Evolutionary conservation across 2,329 filamentous ascomycete species (phyloP).

Genomic region (Cercospora beticola): DNA sequence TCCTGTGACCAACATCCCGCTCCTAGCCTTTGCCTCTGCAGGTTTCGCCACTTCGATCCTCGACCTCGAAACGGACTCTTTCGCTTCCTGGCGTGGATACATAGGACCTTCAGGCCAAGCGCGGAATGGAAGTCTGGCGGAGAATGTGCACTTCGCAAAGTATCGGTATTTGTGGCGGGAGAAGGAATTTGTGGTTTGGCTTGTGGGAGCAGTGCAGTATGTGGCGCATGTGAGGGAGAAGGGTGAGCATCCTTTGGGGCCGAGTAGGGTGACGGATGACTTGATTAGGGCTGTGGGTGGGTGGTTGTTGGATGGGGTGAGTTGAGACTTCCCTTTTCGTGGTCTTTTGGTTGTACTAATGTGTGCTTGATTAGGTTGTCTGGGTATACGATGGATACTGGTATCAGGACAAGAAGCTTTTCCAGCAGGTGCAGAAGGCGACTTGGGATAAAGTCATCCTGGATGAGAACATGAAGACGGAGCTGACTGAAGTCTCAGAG

Average conservation of each 20-base stretch:
- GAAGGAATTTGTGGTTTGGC: constrained; percentile 45
- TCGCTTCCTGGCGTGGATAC: constrained; percentile 42
- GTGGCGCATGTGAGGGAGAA: constrained; percentile 41
- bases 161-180: constrained; percentile 42
- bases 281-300: constrained; percentile 41
- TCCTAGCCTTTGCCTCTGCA: constrained; percentile 45
- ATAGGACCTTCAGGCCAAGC: constrained; percentile 32
- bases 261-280: constrained; percentile 40
- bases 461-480: constrained; percentile 46
- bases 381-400: constrained; percentile 48
- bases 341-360: background rate
- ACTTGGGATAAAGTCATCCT: constrained; percentile 51
- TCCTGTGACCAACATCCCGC: constrained; percentile 40
- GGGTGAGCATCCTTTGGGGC: constrained; percentile 37
- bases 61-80: constrained; percentile 42
- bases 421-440: constrained; percentile 43
- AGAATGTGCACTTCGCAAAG: constrained; percentile 43
- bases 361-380: constrained; percentile 36
- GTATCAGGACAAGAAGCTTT: constrained; percentile 42
- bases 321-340: no score
- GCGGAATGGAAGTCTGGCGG: constrained; percentile 39
- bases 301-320: constrained; percentile 14
- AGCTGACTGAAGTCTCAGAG: constrained; percentile 40
- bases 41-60: constrained; percentile 43
- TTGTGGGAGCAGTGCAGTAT: constrained; percentile 41